Percentiles rank a stretch among this genome's conserved stretches.
Conservation (phyloP, 176 grass and related monocot genomes). For the Cenchrus americanus region DNA sequence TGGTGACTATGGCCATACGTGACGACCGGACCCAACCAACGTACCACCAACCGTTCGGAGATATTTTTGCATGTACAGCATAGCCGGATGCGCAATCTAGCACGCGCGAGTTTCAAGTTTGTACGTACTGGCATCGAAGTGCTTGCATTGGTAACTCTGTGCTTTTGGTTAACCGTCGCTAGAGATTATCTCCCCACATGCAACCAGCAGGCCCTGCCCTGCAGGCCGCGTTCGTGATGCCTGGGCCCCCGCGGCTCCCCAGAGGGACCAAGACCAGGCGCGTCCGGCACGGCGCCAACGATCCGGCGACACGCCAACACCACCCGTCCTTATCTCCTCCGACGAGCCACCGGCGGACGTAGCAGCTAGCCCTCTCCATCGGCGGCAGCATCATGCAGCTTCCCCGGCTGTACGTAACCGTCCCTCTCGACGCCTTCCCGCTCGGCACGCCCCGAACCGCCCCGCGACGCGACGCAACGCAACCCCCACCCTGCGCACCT, state of each 20-base stretch:
- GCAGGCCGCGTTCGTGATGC: background rate
- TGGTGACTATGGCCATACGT: no score
- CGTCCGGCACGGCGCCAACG: background rate
- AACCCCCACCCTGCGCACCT: background rate
- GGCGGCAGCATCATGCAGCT: background rate
- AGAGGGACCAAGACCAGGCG: background rate
- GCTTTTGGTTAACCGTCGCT: background rate
- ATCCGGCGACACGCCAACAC: background rate
- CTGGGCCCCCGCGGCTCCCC: background rate
- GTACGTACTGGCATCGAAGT: no score
- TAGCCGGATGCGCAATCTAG: no score
- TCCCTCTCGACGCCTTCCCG: background rate
- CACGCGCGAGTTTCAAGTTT: no score
- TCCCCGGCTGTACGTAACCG: background rate
- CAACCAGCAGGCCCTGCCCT: no score
- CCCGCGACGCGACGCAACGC: no score
- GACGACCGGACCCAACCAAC: no score
- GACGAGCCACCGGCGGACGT: background rate
- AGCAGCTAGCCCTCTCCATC: background rate
- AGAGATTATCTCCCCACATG: background rate
- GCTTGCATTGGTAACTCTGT: no score
- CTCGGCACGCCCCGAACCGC: background rate
- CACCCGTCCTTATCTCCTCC: slow-evolving; percentile 11
- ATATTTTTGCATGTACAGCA: no score
- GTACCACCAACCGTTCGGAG: no score